These are phyloP conservation scores for Pseudogymnoascus sp. DNA, from an alignment of 2,329 filamentous ascomycete species.

Conservation along the genomic window DNA sequence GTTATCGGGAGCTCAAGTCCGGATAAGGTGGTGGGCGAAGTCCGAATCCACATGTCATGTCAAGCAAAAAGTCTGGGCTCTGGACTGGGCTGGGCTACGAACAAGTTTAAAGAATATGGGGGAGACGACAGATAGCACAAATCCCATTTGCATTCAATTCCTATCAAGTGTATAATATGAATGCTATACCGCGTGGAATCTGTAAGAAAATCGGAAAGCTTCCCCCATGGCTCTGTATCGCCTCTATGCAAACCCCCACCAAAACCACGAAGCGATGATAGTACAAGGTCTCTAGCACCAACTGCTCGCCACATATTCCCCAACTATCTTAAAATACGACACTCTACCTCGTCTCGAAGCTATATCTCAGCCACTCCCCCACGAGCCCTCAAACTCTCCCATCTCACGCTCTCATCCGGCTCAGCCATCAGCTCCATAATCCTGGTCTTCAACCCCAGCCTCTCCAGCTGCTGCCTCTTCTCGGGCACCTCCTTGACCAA, in stretches of 20 bases:
- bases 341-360: conserved; percentile 43
- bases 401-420: conserved; percentile 62
- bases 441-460: conserved; percentile 58
- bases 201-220: not conserved
- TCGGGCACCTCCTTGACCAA: conserved; percentile 67
- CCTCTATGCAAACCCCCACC: not conserved
- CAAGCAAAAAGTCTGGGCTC: not conserved
- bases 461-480: conserved; percentile 59
- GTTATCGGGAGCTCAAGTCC: conserved; percentile 10
- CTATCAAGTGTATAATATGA: not conserved
- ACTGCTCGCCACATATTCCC: not conserved
- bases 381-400: conserved; percentile 69
- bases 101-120: not conserved
- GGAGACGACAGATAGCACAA: not conserved
- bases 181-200: conserved; percentile 2
- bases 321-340: not conserved
- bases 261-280: conserved; percentile 6
- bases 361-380: conserved; percentile 69
- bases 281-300: not conserved
- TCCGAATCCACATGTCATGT: conserved; percentile 2
- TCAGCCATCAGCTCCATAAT: conserved; percentile 71
- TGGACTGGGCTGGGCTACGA: not conserved
- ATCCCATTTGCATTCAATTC: not conserved
- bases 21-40: conserved; percentile 10
- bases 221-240: not conserved